Evolutionary conservation across 2,329 filamentous ascomycete genomes (phyloP), one percentile per base, ranked within the genome.

Genomic region (Epichloe sylvatica): DNA sequence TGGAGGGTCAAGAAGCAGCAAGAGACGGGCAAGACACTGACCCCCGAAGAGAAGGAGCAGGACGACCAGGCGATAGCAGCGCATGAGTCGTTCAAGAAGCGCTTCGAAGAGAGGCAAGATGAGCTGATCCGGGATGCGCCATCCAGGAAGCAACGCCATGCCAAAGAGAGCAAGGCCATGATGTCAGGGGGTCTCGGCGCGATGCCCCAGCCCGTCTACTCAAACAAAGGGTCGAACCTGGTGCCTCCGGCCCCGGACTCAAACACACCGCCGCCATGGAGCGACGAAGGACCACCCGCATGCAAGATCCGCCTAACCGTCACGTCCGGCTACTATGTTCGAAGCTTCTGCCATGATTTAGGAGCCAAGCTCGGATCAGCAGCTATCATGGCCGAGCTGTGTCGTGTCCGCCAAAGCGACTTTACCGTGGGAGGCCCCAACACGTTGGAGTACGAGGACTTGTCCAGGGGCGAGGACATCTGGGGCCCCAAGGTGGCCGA

Each of bases 301-400:
- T 86, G 80, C 45, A 84, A 80, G 61, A 80, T 98, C 52, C 82
- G 85, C 51, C 88, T 98, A 79, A 94, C 86, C 0, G 91, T 96
- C 47, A 89, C 89, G 2, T 94, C 89, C 0, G 92, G 92, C 38
- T 98, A 96, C 73, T 98, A 98, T 65, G 90, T 98, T 13, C 84
- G 92, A 54, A 94, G 86, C 51, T 80, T 98, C 57, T 90, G 88
- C 59, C 89, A 97, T 63, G 92, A 98, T 60, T 75, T 98, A 3
- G 92, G 91, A 21, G 73, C 81, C 56, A 88, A 87, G 57, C 75
- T 96, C 13, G 81, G 78, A 47, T 94, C 88, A 12, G 81, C 86
- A 23, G 92, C 78, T 35, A 74, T 92, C 56, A 97, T 98, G 91
- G 80, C 86, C 21, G 81, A 85, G 57, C 77, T 98, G 19, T 77